Evolutionary conservation across 228 moss, liverwort and hornwort genomes (phyloP), one percentile per base, ranked within the genome.

Genomic region (Sphagnum fallax): DNA sequence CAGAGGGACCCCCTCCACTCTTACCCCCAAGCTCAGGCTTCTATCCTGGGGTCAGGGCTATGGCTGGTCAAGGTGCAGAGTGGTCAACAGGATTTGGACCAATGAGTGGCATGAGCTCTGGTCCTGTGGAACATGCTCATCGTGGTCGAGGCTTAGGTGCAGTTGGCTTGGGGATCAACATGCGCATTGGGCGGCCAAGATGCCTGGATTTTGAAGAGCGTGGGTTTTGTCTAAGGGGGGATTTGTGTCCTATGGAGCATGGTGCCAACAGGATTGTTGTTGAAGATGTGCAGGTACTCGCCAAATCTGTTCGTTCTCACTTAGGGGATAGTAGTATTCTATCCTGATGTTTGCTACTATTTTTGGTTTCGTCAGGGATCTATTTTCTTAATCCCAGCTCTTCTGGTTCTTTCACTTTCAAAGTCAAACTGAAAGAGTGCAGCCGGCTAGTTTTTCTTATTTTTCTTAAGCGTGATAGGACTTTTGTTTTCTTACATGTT

Each of bases 211-310:
- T 96, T 77, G 95, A 96, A 75, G 95, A 96, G 76, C 84, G 95
- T 63, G 95, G 95, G 13, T 96, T 88, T 68, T 96, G 95, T 83
- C 79, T 96, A 65, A 87, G 92, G 76, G 95, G 95, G 65, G 95
- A 96, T 80, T 77, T 96, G 52, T 96, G 95, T 78, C 95, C 95
- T 53, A 96, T 96, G 95, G 95, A 96, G 78, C 95, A 96, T 79
- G 95, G 95, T 49, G 91, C 95, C 67, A 92, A 96, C 76, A 77
- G 83, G 58, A 96, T 96, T 72, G 95, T 96, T 50, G 95, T 96
- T 66, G 95, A 96, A 79, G 95, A 96, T 74, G 95, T 96, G 68
- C 95, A 96, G 91, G 95, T 96, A 86, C 12, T 18, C 3, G 2
- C 32, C 32, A 32, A 32, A 32, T 32, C 32, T 32, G 32, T 32